Percentiles rank a stretch among this genome's conserved stretches.
Evolutionary conservation across 805 yeast species (phyloP).

Genomic region (Nakazawaea anatomiae): DNA sequence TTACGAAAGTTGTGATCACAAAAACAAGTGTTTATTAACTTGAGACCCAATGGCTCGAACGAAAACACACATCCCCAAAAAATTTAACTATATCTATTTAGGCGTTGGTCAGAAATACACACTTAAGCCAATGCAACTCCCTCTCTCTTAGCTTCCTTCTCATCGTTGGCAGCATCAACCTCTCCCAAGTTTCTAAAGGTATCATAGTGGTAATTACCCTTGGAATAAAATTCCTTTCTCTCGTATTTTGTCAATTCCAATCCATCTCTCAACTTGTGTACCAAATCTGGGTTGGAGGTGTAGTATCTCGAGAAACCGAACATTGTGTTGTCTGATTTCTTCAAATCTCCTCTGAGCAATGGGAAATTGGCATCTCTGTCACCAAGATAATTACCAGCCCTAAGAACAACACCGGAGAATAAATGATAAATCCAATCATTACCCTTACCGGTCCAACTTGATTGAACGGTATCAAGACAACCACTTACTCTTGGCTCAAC

Average conservation of each 20-base stretch:
- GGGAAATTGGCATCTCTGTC: slow-evolving; percentile 16
- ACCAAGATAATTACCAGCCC: slow-evolving; percentile 29
- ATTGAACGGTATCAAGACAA: slow-evolving; percentile 6
- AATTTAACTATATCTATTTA: too few relatives aligned
- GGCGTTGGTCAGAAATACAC: not conserved
- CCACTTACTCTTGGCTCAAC: slow-evolving; percentile 25
- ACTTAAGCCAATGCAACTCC: not conserved
- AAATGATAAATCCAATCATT: slow-evolving; percentile 35
- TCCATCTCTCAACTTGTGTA: slow-evolving; percentile 28
- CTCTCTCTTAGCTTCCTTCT: not conserved
- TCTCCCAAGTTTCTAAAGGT: slow-evolving; percentile 22
- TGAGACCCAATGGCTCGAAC: too few relatives aligned
- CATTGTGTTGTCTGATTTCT: slow-evolving; percentile 35
- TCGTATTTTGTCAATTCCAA: slow-evolving; percentile 28
- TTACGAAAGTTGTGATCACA: too few relatives aligned
- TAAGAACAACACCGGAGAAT: slow-evolving; percentile 37
- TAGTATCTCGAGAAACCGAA: slow-evolving; percentile 29
- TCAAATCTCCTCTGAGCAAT: slow-evolving; percentile 16
- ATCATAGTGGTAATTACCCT: slow-evolving; percentile 27
- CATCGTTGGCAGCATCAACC: not conserved
- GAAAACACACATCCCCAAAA: too few relatives aligned
- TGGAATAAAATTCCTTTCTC: slow-evolving; percentile 32
- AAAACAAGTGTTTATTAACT: too few relatives aligned
- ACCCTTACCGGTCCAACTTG: slow-evolving; percentile 10
- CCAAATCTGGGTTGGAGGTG: slow-evolving; percentile 35